Percentiles rank a stretch among this genome's conserved stretches.
phyloP scores from a whole-genome alignment of 768 basidiomycete species.

The Russula foetens region DNA sequence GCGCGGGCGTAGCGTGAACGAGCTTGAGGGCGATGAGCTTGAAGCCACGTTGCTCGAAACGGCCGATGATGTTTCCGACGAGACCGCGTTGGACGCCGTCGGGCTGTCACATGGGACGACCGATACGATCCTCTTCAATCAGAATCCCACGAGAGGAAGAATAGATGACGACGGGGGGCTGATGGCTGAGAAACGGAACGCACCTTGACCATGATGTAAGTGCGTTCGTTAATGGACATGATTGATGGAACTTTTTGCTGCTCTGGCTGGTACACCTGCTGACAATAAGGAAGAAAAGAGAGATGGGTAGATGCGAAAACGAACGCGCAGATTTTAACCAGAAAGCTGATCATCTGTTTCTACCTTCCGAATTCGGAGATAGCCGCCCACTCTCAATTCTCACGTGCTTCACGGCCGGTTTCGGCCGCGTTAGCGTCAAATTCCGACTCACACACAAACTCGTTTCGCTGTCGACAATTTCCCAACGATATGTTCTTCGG shows the following conservation, averaged over 20 bases:
- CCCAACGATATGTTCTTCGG: constrained; percentile 35
- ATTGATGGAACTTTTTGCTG: constrained; percentile 18
- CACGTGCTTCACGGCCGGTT: not conserved
- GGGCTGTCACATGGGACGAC: constrained; percentile 48
- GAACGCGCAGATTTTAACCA: constrained; percentile 25
- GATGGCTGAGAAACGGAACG: not conserved
- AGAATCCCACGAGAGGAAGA: too few species aligned
- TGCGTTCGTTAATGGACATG: constrained; percentile 78
- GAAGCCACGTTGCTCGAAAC: constrained; percentile 98
- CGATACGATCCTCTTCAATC: not conserved
- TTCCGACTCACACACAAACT: not conserved
- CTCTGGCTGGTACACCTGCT: constrained; percentile 16
- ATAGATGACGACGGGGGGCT: too few species aligned
- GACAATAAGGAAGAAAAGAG: constrained; percentile 26
- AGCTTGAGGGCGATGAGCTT: constrained; percentile 95
- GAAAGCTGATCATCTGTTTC: constrained; percentile 14
- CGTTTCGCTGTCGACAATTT: not conserved
- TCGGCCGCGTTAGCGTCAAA: not conserved
- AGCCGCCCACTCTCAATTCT: not conserved
- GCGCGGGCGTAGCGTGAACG: constrained; percentile 65
- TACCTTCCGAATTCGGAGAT: constrained; percentile 16
- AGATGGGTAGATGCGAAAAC: constrained; percentile 20
- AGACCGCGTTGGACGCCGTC: constrained; percentile 98
- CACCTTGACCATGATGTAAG: constrained; percentile 99
- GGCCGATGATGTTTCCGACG: constrained; percentile 88